These are phyloP conservation scores for Leccinum olivaceopallidum DNA, from an alignment of 768 basidiomycete species.

Conservation along the genomic window DNA sequence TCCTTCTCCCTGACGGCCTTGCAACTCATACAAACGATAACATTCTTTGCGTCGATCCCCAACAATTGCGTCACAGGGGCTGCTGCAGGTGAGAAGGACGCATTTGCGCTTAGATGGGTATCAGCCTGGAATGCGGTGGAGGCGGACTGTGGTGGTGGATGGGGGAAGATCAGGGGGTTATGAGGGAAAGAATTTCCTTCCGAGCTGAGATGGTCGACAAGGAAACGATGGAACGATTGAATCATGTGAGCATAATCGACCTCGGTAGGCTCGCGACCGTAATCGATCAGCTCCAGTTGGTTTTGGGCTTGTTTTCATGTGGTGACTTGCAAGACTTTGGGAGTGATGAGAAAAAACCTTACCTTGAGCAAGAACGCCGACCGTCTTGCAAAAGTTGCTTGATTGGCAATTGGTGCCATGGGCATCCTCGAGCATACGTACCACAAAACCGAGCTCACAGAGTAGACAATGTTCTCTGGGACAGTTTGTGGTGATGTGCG, in stretches of 20 bases:
- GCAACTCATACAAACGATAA: conserved; percentile 76
- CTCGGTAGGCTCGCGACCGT: conserved; percentile 71
- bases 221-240: conserved; percentile 92
- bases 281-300: conserved; percentile 88
- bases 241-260: conserved; percentile 87
- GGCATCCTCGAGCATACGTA: conserved; percentile 95
- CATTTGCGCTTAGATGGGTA: conserved; percentile 11
- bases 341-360: conserved; percentile 9
- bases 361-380: conserved; percentile 89
- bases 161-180: conserved; percentile 55
- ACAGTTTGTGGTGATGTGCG: conserved; percentile 89
- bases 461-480: conserved; percentile 89
- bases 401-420: conserved; percentile 93
- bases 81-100: conserved; percentile 39
- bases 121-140: conserved; percentile 20
- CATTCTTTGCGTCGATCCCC: conserved; percentile 75
- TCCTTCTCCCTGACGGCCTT: conserved; percentile 71
- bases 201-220: conserved; percentile 78
- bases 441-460: conserved; percentile 93
- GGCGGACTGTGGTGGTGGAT: conserved; percentile 14
- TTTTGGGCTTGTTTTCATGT: conserved; percentile 50
- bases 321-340: neutral
- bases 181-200: conserved; percentile 68
- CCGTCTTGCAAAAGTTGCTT: conserved; percentile 95
- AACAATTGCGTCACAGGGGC: conserved; percentile 86